phyloP scores from a whole-genome alignment of 257 asterid species.

The Solanum etuberosum region DNA sequence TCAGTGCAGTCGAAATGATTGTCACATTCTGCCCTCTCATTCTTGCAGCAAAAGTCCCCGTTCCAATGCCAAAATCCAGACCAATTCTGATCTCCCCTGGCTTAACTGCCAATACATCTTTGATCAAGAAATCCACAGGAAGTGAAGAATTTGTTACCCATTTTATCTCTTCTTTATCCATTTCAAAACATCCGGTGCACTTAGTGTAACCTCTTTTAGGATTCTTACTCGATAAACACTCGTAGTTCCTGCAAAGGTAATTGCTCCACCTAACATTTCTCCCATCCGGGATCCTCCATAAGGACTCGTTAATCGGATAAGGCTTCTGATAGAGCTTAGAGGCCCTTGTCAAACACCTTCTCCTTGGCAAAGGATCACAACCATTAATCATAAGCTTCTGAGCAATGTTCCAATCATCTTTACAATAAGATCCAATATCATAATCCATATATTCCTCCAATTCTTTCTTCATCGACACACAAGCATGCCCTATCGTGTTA shows the following conservation, averaged over 20 bases:
- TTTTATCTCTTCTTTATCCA: constrained; percentile 69
- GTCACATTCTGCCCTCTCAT: constrained; percentile 77
- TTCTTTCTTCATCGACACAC: constrained; percentile 54
- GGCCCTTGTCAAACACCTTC: constrained; percentile 78
- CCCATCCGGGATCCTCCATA: constrained; percentile 74
- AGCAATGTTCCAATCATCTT: constrained; percentile 74
- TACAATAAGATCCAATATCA: constrained; percentile 80
- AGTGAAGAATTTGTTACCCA: constrained; percentile 44
- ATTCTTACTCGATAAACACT: constrained; percentile 68
- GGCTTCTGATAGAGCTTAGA: constrained; percentile 71
- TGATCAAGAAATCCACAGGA: constrained; percentile 37
- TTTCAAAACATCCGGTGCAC: constrained; percentile 76
- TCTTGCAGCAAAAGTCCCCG: constrained; percentile 78
- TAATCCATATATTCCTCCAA: constrained; percentile 85
- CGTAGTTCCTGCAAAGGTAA: constrained; percentile 61
- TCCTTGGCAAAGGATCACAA: constrained; percentile 79
- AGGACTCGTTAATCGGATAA: constrained; percentile 72
- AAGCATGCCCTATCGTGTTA: constrained; percentile 83
- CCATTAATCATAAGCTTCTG: constrained; percentile 78
- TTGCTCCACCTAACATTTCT: constrained; percentile 88
- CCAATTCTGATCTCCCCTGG: constrained; percentile 68
- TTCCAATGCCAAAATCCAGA: constrained; percentile 65
- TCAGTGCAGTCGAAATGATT: constrained; percentile 59
- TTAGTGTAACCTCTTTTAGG: constrained; percentile 57
- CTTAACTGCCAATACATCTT: constrained; percentile 42